phyloP scores from a whole-genome alignment of 495 filamentous ascomycete species.

The Lasiosphaeria hispida region DNA sequence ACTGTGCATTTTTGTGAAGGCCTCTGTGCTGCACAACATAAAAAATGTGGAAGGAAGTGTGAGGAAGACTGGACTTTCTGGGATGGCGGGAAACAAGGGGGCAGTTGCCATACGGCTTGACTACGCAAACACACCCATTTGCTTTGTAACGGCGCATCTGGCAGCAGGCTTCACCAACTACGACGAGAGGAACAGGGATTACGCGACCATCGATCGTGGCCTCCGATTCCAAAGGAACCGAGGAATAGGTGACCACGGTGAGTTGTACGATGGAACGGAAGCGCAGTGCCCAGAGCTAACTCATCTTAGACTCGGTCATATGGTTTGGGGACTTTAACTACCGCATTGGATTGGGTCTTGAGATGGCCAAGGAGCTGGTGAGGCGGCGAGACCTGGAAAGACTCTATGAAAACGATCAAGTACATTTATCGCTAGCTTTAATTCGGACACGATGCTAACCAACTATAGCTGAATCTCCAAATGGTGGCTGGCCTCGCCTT shows the following conservation, averaged over 20 bases:
- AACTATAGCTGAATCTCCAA: slow-evolving; percentile 77
- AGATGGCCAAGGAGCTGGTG: slow-evolving; percentile 73
- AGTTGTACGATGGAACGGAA: slow-evolving; percentile 6
- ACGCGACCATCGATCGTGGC: slow-evolving; percentile 81
- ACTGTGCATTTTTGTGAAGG: slow-evolving; percentile 83
- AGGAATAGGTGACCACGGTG: slow-evolving; percentile 82
- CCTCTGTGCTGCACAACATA: slow-evolving; percentile 70
- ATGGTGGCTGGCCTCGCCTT: slow-evolving; percentile 92
- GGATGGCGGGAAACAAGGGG: slow-evolving; percentile 97
- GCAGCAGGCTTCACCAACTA: slow-evolving; percentile 97
- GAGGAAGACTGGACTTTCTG: slow-evolving; percentile 97
- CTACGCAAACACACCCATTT: slow-evolving; percentile 87
- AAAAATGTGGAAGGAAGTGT: slow-evolving; percentile 95
- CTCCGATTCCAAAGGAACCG: slow-evolving; percentile 87
- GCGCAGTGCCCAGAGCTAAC: slow-evolving; percentile 8
- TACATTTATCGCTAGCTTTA: slow-evolving; percentile 32
- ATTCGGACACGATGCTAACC: slow-evolving; percentile 16
- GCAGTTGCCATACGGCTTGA: slow-evolving; percentile 96
- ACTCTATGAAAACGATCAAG: slow-evolving; percentile 92
- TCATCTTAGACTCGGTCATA: slow-evolving; percentile 67
- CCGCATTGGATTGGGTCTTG: slow-evolving; percentile 81
- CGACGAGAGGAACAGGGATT: slow-evolving; percentile 92
- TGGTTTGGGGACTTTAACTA: slow-evolving; percentile 99
- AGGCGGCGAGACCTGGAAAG: slow-evolving; percentile 66
- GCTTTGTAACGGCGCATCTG: slow-evolving; percentile 95